Percentiles rank a stretch among this genome's conserved stretches.
phyloP scores from a whole-genome alignment of 208 protist genomes.

The Leishmania guyanensis region DNA sequence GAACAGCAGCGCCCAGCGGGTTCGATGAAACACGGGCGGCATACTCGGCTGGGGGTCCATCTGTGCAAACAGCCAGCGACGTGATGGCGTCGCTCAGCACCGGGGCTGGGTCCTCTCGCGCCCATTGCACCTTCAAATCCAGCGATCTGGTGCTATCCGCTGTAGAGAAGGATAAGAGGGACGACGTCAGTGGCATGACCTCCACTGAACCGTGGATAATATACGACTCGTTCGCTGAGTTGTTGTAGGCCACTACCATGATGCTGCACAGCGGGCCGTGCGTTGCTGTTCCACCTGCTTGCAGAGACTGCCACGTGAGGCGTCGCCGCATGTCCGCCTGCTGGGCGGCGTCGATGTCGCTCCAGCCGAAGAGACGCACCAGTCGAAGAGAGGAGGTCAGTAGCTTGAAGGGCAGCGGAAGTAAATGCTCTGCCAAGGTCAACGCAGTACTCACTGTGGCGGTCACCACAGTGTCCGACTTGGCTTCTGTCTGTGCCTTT shows the following conservation, averaged over 20 bases:
- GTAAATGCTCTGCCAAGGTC: conserved; percentile 41
- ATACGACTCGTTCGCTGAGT: conserved; percentile 45
- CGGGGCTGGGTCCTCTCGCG: conserved; percentile 26
- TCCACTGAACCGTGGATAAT: conserved; percentile 37
- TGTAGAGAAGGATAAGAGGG: not conserved
- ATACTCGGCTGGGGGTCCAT: conserved; percentile 4
- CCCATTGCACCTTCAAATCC: conserved; percentile 28
- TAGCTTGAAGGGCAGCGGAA: conserved; percentile 60
- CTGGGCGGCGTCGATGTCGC: conserved; percentile 37
- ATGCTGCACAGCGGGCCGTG: conserved; percentile 40
- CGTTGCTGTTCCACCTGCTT: conserved; percentile 11
- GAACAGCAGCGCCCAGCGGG: conserved; percentile 50
- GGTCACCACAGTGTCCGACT: not conserved
- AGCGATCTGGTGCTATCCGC: not conserved
- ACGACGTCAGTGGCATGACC: conserved; percentile 15
- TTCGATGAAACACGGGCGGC: conserved; percentile 6
- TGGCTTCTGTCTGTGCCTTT: not conserved
- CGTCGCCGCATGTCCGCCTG: conserved; percentile 31
- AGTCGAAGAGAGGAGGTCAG: conserved; percentile 82
- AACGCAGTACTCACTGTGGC: conserved; percentile 9
- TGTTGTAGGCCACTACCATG: conserved; percentile 64
- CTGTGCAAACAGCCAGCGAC: conserved; percentile 30
- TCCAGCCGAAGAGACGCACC: conserved; percentile 74
- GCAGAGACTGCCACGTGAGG: conserved; percentile 31
- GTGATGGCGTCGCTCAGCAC: conserved; percentile 64